Evolutionary conservation across 805 yeast genomes (phyloP).

Genomic region (Cyberlindnera subsufficiens): DNA sequence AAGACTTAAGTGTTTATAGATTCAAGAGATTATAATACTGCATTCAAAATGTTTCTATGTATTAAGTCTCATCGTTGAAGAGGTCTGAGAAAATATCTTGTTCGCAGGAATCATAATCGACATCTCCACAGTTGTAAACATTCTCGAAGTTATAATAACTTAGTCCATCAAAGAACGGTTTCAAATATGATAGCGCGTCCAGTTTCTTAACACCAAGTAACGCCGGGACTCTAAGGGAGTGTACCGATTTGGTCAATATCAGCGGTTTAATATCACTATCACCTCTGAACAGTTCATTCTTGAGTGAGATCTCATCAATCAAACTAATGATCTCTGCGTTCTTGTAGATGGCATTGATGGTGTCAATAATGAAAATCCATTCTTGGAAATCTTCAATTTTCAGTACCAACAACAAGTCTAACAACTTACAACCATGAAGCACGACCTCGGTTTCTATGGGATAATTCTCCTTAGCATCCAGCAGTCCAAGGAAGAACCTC

Average conservation of each 20-base stretch:
- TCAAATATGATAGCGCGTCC: conserved; percentile 39
- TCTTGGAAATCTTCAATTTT: conserved; percentile 78
- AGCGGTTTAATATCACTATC: conserved; percentile 11
- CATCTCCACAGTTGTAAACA: conserved; percentile 43
- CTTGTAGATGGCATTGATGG: conserved; percentile 49
- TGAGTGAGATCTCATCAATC: conserved; percentile 20
- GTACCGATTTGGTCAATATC: conserved; percentile 9
- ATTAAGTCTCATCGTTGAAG: conserved; percentile 21
- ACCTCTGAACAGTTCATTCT: conserved; percentile 8
- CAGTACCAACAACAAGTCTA: conserved; percentile 67
- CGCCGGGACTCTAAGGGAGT: conserved; percentile 26
- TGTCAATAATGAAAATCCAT: conserved; percentile 81
- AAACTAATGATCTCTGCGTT: conserved; percentile 23
- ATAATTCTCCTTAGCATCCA: conserved; percentile 20
- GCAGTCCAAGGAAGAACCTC: conserved; percentile 37
- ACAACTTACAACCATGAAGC: conserved; percentile 64
- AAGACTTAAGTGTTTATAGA: conserved; percentile 70
- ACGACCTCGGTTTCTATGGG: conserved; percentile 35
- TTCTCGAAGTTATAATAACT: conserved; percentile 63
- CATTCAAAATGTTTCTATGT: background rate
- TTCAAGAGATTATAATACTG: conserved; percentile 29
- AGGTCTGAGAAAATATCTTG: conserved; percentile 58
- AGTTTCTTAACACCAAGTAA: conserved; percentile 36
- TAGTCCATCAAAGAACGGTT: conserved; percentile 59
- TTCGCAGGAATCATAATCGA: conserved; percentile 42